A percentile compares a stretch with the other conserved stretches of the same genome.
Evolutionary conservation across 2,329 filamentous ascomycete genomes (phyloP).

Genomic region (Trichoderma citrinoviride): DNA sequence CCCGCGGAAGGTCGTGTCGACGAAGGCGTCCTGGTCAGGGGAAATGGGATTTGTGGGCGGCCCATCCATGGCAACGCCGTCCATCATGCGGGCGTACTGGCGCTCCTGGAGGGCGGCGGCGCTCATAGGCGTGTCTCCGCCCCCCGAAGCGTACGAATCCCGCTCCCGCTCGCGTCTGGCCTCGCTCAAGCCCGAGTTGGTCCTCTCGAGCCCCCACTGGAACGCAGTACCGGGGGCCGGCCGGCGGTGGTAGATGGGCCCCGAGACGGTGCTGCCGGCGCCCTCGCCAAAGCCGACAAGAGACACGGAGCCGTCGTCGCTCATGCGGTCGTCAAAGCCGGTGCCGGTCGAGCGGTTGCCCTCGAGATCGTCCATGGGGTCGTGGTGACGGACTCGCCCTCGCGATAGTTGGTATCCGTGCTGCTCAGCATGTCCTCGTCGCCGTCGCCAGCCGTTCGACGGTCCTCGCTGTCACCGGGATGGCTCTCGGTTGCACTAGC

Average conservation of each 20-base stretch:
- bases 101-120: conserved; percentile 50
- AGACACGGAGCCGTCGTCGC: conserved; percentile 78
- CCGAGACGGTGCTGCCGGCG: conserved; percentile 78
- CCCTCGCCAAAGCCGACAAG: conserved; percentile 92
- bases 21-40: conserved; percentile 52
- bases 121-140: conserved; percentile 45
- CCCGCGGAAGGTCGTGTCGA: conserved; percentile 63
- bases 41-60: conserved; percentile 44
- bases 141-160: conserved; percentile 33
- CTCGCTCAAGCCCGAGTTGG: conserved; percentile 52
- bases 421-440: conserved; percentile 71
- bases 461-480: conserved; percentile 54
- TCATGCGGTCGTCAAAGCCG: conserved; percentile 69
- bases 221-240: conserved; percentile 42
- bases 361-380: conserved; percentile 53
- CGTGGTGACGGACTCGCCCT: conserved; percentile 55
- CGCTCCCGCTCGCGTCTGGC: conserved; percentile 39
- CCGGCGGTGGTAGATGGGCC: conserved; percentile 65
- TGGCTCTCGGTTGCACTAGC: conserved; percentile 82
- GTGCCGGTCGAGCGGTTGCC: conserved; percentile 48
- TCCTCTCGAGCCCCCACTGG: conserved; percentile 50
- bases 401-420: conserved; percentile 54
- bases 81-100: conserved; percentile 62
- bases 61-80: conserved; percentile 62
- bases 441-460: conserved; percentile 53